phyloP scores from a whole-genome alignment of 163 green algal species.

The Chlamydomonas reinhardtii region DNA sequence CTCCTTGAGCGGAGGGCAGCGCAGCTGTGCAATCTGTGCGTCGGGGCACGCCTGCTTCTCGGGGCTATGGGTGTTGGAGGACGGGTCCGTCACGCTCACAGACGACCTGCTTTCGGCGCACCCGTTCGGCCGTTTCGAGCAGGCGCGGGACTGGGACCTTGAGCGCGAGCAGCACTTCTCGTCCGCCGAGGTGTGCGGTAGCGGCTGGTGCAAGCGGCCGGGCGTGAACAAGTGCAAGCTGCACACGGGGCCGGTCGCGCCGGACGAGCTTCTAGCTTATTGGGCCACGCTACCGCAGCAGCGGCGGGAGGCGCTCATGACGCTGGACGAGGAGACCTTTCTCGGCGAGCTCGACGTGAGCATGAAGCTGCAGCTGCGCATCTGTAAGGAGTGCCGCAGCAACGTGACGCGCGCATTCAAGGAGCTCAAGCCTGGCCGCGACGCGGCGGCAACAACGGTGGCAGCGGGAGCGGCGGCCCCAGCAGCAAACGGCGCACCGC shows the following conservation, averaged over 20 bases:
- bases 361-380: slow-evolving; percentile 54
- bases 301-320: slow-evolving; percentile 43
- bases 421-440: slow-evolving; percentile 48
- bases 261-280: slow-evolving; percentile 42
- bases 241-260: slow-evolving; percentile 41
- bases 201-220: slow-evolving; percentile 49
- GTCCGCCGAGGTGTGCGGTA: slow-evolving; percentile 40
- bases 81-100: slow-evolving; percentile 40
- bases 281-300: slow-evolving; percentile 29
- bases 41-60: slow-evolving; percentile 38
- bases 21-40: slow-evolving; percentile 21
- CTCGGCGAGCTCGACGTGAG: slow-evolving; percentile 46
- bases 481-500: background rate
- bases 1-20: background rate
- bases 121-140: slow-evolving; percentile 43
- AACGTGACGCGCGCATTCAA: slow-evolving; percentile 52
- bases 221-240: slow-evolving; percentile 51
- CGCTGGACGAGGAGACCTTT: slow-evolving; percentile 45
- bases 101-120: slow-evolving; percentile 27
- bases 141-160: slow-evolving; percentile 37
- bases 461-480: too few species aligned
- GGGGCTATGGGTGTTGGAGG: slow-evolving; percentile 20
- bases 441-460: background rate
- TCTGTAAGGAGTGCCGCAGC: slow-evolving; percentile 48
- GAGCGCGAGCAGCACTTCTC: slow-evolving; percentile 40